Conservation (phyloP, 2,329 filamentous ascomycete genomes). For the Verticillium nonalfalfae region DNA sequence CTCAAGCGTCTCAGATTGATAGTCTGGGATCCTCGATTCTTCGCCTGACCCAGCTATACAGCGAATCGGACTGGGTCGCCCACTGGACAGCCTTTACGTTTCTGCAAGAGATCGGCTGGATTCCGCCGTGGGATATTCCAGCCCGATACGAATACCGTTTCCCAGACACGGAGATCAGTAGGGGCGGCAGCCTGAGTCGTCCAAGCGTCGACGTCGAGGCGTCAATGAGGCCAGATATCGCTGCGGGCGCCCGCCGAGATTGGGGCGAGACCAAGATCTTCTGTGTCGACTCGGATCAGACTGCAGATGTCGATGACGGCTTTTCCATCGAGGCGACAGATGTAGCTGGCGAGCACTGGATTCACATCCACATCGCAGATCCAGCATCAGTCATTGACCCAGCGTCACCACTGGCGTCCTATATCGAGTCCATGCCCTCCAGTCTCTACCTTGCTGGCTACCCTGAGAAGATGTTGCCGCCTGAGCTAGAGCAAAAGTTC, state of each 20-base stretch:
- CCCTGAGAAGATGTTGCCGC: constrained; percentile 51
- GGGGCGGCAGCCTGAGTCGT: constrained; percentile 34
- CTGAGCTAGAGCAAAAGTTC: constrained; percentile 32
- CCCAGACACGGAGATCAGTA: constrained; percentile 37
- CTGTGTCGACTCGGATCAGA: constrained; percentile 63
- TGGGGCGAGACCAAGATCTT: constrained; percentile 57
- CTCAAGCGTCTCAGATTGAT: constrained; percentile 9
- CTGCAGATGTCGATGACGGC: constrained; percentile 73
- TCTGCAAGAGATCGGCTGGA: constrained; percentile 67
- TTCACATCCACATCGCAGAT: constrained; percentile 74
- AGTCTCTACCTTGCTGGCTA: constrained; percentile 56
- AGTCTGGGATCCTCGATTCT: constrained; percentile 50
- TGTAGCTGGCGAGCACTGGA: constrained; percentile 55
- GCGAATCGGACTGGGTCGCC: constrained; percentile 37
- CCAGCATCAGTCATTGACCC: constrained; percentile 64
- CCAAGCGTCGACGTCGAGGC: constrained; percentile 21
- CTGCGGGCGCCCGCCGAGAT: constrained; percentile 44
- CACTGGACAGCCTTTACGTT: constrained; percentile 53
- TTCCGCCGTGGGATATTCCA: constrained; percentile 65
- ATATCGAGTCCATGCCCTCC: constrained; percentile 53
- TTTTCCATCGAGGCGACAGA: constrained; percentile 61
- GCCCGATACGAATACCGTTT: constrained; percentile 55
- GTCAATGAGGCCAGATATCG: constrained; percentile 34
- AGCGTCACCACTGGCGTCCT: constrained; percentile 49
- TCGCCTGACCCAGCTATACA: constrained; percentile 54